These are phyloP conservation scores for Chaetomiaceae sp. DNA, from an alignment of 2,329 filamentous ascomycete genomes.

Conservation along the genomic window DNA sequence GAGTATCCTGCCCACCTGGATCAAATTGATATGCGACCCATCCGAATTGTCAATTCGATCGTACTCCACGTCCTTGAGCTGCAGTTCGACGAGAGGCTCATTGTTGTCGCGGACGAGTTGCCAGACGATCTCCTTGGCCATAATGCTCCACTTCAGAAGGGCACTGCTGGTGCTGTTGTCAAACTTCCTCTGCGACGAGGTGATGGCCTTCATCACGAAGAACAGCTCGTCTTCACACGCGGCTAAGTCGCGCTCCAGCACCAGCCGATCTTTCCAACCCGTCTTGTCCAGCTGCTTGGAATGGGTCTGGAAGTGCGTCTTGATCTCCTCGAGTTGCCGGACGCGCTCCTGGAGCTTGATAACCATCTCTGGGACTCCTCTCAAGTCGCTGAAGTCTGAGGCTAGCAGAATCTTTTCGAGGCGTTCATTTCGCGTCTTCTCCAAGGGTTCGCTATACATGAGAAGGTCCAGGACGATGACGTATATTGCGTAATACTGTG, in stretches of 20 bases:
- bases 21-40: constrained; percentile 88
- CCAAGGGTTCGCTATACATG: constrained; percentile 91
- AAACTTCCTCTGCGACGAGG: constrained; percentile 83
- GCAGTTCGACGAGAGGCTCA: constrained; percentile 86
- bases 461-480: constrained; percentile 95
- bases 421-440: constrained; percentile 94
- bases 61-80: constrained; percentile 85
- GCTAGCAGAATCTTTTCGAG: constrained; percentile 98
- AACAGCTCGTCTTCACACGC: constrained; percentile 95
- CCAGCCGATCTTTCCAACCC: constrained; percentile 85
- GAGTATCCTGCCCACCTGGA: constrained; percentile 82
- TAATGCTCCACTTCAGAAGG: constrained; percentile 85
- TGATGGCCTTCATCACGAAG: constrained; percentile 99
- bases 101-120: constrained; percentile 85
- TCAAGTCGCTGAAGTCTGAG: constrained; percentile 95
- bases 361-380: constrained; percentile 90
- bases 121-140: constrained; percentile 95
- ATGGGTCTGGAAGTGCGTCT: constrained; percentile 91
- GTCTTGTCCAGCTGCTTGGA: constrained; percentile 79
- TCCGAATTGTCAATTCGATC: constrained; percentile 96
- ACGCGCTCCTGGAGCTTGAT: constrained; percentile 88
- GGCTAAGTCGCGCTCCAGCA: constrained; percentile 84
- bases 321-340: constrained; percentile 91
- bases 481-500: constrained; percentile 96
- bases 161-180: constrained; percentile 71